Percentiles rank a stretch among this genome's conserved stretches.
Conservation (phyloP, 768 basidiomycete genomes). For the Termitomyces sp. region DNA sequence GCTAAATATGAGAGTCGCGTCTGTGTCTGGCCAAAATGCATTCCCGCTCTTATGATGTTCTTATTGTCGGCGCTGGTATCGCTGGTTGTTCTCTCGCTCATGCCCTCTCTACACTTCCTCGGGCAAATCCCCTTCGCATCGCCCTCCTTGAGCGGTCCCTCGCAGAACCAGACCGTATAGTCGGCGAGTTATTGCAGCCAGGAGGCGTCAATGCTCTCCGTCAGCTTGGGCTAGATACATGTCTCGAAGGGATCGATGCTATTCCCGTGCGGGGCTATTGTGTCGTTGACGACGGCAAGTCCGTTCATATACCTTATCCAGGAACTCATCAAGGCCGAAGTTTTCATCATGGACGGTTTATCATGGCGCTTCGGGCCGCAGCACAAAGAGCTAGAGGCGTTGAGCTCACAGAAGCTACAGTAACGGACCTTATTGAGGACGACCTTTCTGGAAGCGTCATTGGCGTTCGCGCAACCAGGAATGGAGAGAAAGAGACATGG, state of each 20-base stretch:
- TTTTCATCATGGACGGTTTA: conserved; percentile 93
- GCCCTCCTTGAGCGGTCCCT: conserved; percentile 89
- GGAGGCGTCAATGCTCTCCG: conserved; percentile 77
- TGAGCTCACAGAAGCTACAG: conserved; percentile 82
- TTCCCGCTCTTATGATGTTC: conserved; percentile 52
- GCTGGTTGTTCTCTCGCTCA: conserved; percentile 87
- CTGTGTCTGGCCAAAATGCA: background rate
- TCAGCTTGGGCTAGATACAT: conserved; percentile 68
- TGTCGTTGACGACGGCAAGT: conserved; percentile 57
- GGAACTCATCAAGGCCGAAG: conserved; percentile 63
- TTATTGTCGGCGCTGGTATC: conserved; percentile 91
- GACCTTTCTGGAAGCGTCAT: conserved; percentile 42
- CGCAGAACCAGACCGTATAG: conserved; percentile 91
- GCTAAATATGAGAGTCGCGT: background rate
- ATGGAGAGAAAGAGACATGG: conserved; percentile 46
- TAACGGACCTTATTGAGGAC: conserved; percentile 66
- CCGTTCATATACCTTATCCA: conserved; percentile 90
- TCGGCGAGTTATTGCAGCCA: conserved; percentile 95
- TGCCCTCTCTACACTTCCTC: conserved; percentile 61
- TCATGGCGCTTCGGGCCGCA: conserved; percentile 69
- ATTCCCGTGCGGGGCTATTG: conserved; percentile 83
- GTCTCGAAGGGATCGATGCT: conserved; percentile 85
- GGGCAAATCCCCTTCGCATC: conserved; percentile 60
- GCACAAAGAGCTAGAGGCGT: conserved; percentile 59
- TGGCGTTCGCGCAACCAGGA: conserved; percentile 60